Evolutionary conservation across 805 yeast species (phyloP), one percentile per base, ranked within the genome.

Genomic region (Myxozyma geophila): DNA sequence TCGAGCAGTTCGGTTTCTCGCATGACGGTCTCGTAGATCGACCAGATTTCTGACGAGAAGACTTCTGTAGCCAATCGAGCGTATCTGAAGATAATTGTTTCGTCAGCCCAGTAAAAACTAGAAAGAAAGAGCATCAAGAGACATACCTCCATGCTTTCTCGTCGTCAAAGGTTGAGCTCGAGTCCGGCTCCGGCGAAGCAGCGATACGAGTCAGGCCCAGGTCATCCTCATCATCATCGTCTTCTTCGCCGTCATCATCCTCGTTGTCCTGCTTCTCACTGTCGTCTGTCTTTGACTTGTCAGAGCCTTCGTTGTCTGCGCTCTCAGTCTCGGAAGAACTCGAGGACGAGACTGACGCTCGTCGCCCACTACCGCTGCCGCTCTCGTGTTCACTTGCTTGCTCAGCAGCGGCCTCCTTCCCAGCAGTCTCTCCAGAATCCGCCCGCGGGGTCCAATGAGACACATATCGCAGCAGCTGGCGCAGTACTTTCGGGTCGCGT

Each of bases 1-100:
- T 84, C 83, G 71, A 95, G 77, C 44, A 90, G 80, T 21, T 80
- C 82, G 3, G 83, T 79, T 64, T 86, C 84, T 69, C 89, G 92
- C 87, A 93, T 87, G 60, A 95, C 87, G 0, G 96, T 87, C 70
- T 92, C 96, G 1, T 97, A 89, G 44, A 95, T 80, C 1, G 96
- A 88, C 97, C 98, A 93, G 8, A 92, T 92, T 73, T 93, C 98
- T 3, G 95, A 90, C 47, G 93, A 85, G 54, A 95, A 79, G 49
- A 95, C 87, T 74, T 95, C 98, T 1, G 97, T 90, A 6, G 97
- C 92, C 70, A 88, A 81, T 61, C 86, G 87, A 1, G 91, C 86
- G 33, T 61, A 64, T 47, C 70, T 67, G 49, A 19, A 37, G 33
- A 41, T 21, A 17, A 46, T 19, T 17, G 33, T 12, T 12, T 37